phyloP scores from a whole-genome alignment of 352 stramenopile species.

The Pythium periplocum region DNA sequence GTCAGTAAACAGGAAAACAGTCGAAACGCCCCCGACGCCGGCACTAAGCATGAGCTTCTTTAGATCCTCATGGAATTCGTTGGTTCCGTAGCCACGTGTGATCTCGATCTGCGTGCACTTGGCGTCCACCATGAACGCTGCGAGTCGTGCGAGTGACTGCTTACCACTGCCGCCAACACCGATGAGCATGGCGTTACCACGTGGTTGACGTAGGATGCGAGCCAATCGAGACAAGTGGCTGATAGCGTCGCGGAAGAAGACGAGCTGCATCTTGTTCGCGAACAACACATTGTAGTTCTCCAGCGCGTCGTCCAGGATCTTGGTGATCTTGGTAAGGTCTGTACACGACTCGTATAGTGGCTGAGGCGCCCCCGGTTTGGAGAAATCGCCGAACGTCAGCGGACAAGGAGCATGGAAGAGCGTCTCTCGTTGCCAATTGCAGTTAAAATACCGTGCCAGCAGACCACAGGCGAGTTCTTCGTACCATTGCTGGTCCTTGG shows the following conservation, averaged over 20 bases:
- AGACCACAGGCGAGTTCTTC: constrained; percentile 85
- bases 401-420: constrained; percentile 87
- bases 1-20: constrained; percentile 94
- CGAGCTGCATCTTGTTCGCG: constrained; percentile 94
- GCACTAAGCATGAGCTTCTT: constrained; percentile 93
- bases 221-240: constrained; percentile 85
- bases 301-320: constrained; percentile 88
- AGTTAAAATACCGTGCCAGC: constrained; percentile 67
- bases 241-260: constrained; percentile 94
- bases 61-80: constrained; percentile 91
- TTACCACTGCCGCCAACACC: constrained; percentile 93
- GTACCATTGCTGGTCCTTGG: constrained; percentile 88
- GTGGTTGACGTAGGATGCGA: constrained; percentile 88
- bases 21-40: constrained; percentile 74
- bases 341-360: constrained; percentile 84
- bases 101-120: constrained; percentile 93
- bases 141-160: constrained; percentile 89
- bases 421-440: constrained; percentile 68
- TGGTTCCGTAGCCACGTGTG: constrained; percentile 83
- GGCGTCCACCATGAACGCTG: constrained; percentile 88
- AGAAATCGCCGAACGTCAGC: constrained; percentile 92
- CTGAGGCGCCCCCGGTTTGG: constrained; percentile 71
- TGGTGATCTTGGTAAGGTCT: constrained; percentile 76
- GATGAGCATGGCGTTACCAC: constrained; percentile 95
- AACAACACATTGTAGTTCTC: constrained; percentile 94